Evolutionary conservation across 2,329 filamentous ascomycete genomes (phyloP).

Genomic region (Ophiosphaerella herpotricha): DNA sequence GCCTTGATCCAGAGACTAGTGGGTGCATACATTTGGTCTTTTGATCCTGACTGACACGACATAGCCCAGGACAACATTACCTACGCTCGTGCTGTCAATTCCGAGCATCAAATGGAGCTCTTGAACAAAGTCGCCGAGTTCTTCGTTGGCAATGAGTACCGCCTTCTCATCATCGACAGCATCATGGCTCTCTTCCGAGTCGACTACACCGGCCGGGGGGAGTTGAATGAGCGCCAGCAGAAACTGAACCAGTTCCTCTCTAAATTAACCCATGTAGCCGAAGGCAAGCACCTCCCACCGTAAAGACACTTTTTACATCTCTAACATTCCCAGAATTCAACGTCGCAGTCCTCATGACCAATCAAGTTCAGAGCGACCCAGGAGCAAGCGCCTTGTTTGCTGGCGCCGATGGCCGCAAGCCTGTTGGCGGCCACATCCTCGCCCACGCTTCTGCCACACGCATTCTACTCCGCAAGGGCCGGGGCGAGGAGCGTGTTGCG

Average conservation of each 20-base stretch:
- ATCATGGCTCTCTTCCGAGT: conserved; percentile 72
- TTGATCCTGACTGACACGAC: conserved; percentile 56
- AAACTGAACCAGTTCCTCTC: conserved; percentile 69
- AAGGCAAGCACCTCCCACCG: conserved; percentile 49
- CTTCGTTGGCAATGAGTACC: conserved; percentile 67
- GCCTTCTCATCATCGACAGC: conserved; percentile 70
- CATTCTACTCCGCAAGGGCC: conserved; percentile 68
- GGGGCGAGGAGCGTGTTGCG: conserved; percentile 71
- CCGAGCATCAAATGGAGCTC: conserved; percentile 68
- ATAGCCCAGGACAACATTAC: conserved; percentile 69
- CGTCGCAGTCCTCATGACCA: conserved; percentile 62
- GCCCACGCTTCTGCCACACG: conserved; percentile 71
- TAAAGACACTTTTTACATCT: background rate
- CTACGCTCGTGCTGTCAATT: conserved; percentile 67
- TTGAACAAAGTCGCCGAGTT: conserved; percentile 64
- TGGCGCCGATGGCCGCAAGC: conserved; percentile 69
- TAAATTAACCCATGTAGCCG: conserved; percentile 67
- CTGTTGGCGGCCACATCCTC: conserved; percentile 69
- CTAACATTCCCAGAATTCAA: conserved; percentile 62
- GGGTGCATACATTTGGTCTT: background rate
- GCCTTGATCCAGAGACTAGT: conserved; percentile 49
- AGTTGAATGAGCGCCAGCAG: conserved; percentile 70
- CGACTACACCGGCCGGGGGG: conserved; percentile 69
- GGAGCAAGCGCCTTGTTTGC: conserved; percentile 70
- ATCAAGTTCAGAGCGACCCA: conserved; percentile 73